A percentile compares a stretch with the other conserved stretches of the same genome.
Evolutionary conservation across 1,284 basidiomycete genomes (phyloP).

Genomic region (Trichosporon coremiiforme): DNA sequence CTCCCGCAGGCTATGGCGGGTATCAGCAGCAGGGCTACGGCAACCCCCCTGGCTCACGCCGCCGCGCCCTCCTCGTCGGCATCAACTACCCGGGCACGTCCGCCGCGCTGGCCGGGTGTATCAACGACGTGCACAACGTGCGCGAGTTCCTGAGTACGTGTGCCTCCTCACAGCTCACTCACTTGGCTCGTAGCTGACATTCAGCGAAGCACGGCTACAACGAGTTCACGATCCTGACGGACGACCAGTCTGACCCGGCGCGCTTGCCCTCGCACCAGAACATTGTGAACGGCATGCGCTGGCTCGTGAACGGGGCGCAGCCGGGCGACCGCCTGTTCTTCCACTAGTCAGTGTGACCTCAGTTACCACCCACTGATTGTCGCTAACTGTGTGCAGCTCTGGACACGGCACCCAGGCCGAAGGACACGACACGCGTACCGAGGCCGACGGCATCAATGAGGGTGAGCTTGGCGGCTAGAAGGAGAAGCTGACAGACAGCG

Average conservation of each 20-base stretch:
- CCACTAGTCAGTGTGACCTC: constrained; percentile 66
- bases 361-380: too few species aligned
- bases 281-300: constrained; percentile 84
- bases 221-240: constrained; percentile 84
- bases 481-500: constrained; percentile 41
- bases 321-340: constrained; percentile 90
- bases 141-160: constrained; percentile 63
- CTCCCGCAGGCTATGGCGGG: neutral
- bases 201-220: constrained; percentile 67
- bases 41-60: neutral
- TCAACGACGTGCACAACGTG: constrained; percentile 83
- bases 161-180: too few species aligned
- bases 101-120: constrained; percentile 73
- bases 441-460: constrained; percentile 54
- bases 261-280: constrained; percentile 75
- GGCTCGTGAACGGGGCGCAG: constrained; percentile 76
- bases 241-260: constrained; percentile 67
- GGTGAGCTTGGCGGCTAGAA: constrained; percentile 39
- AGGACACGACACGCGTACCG: constrained; percentile 64
- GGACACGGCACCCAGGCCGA: constrained; percentile 81
- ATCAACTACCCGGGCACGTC: constrained; percentile 74
- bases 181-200: too few species aligned
- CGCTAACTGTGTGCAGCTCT: too few species aligned
- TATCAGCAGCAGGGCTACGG: neutral
- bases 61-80: constrained; percentile 34